Base-by-base conservation (phyloP, 1,139 yeast species). In the Blastobotrys arbuscula region DNA sequence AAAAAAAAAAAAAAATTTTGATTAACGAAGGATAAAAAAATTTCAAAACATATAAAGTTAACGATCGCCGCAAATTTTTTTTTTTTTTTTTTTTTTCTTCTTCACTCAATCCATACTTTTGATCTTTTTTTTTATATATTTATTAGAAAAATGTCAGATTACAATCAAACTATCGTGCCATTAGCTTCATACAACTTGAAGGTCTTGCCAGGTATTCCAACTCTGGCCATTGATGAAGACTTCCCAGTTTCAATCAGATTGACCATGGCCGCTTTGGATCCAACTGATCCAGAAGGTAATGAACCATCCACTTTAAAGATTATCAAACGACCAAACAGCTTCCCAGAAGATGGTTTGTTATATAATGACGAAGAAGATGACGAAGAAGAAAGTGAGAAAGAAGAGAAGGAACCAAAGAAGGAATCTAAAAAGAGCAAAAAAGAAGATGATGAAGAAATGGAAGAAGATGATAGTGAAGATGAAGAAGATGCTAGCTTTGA, bases 211-310 rank as follows among this genome's bases (percentile, higher is more conserved):
- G 92, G 84, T 65, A 73, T 78, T 59, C 95, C 96, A 58, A 81
- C 81, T 45, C 89, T 90, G 53, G 96, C 97, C 55, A 80, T 85
- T 64, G 85, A 83, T 58, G 84, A 82, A 51, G 95, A 85, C 54
- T 82, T 81, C 66, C 96, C 97, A 48, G 84, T 86, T 57, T 83
- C 97, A 56, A 80, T 92, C 59, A 85, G 95, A 71, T 69, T 92
- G 64, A 90, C 97, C 51, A 79, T 92, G 78, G 98, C 97, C 59
- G 95, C 98, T 52, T 77, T 92, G 63, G 97, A 92, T 71, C 95
- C 96, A 55, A 73, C 84, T 39, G 78, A 80, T 53, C 88, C 85
- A 62, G 94, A 86, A 64, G 86, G 86, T 63, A 78, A 75, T 50
- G 62, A 61, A 49, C 97, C 97, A 58, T 82, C 96, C 33, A 87